These are phyloP conservation scores for Leptoxyphium fumago DNA, from an alignment of 2,329 filamentous ascomycete genomes.

Conservation along the genomic window DNA sequence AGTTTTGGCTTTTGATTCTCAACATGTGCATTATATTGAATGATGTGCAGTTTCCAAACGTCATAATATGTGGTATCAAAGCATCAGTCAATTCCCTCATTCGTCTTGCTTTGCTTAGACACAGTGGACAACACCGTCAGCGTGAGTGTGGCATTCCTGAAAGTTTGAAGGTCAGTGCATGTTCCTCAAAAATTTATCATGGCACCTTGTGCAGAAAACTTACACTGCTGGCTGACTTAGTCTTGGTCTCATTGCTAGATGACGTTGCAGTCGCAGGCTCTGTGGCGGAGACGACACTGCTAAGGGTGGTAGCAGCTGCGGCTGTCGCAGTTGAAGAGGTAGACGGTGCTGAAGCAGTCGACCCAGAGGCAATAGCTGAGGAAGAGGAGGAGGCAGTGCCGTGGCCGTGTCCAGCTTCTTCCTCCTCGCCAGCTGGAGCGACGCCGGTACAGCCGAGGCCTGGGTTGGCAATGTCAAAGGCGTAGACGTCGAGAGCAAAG, in stretches of 20 bases:
- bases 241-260: slow-evolving; percentile 37
- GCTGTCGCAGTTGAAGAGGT: slow-evolving; percentile 2
- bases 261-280: not conserved
- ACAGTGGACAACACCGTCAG: slow-evolving; percentile 14
- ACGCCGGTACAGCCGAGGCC: slow-evolving; percentile 47
- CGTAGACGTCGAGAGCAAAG: slow-evolving; percentile 55
- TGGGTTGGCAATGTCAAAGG: slow-evolving; percentile 48
- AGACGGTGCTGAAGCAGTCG: slow-evolving; percentile 4
- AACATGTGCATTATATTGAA: no score
- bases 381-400: slow-evolving; percentile 4
- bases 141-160: slow-evolving; percentile 15
- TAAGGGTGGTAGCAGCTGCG: slow-evolving; percentile 2
- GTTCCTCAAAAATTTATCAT: not conserved
- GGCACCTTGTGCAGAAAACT: slow-evolving; percentile 44
- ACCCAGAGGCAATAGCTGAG: slow-evolving; percentile 1
- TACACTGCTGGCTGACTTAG: slow-evolving; percentile 47
- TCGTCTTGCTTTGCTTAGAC: no score
- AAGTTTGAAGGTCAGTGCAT: slow-evolving; percentile 6
- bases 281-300: not conserved
- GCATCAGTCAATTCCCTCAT: no score
- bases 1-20: no score
- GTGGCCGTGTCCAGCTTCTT: slow-evolving; percentile 1
- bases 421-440: slow-evolving; percentile 6
- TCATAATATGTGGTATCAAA: no score
- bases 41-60: no score